Conservation (phyloP, 139 green algal species). For the Coccomyxa sp. region DNA sequence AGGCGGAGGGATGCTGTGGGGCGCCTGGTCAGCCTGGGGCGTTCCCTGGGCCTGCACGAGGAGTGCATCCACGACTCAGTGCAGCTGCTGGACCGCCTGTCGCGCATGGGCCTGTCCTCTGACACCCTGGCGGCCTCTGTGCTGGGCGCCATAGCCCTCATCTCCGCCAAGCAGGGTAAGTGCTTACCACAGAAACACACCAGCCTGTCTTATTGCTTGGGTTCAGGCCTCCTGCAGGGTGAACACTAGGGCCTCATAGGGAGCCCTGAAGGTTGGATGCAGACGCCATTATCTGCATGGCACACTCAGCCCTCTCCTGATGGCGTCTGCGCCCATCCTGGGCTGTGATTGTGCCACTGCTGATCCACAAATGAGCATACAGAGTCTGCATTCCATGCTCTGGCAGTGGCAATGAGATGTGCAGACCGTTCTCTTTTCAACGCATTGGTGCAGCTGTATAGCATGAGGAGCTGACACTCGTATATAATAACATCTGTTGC, state of each 20-base stretch:
- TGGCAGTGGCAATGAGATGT: too few relatives aligned
- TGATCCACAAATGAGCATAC: too few relatives aligned
- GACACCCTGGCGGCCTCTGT: constrained; percentile 14
- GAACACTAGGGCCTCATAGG: too few relatives aligned
- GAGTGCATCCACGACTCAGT: constrained; percentile 56
- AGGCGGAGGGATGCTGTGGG: constrained; percentile 17
- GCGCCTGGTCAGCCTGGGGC: constrained; percentile 8
- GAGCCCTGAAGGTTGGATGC: too few relatives aligned
- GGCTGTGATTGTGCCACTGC: too few relatives aligned
- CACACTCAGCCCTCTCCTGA: too few relatives aligned
- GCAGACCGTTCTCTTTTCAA: neutral
- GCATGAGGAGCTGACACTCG: neutral
- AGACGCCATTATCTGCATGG: too few relatives aligned
- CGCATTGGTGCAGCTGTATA: neutral
- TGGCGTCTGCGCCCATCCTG: too few relatives aligned
- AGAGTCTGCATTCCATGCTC: too few relatives aligned
- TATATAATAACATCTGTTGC: neutral
- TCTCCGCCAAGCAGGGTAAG: constrained; percentile 27
- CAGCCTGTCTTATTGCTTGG: too few relatives aligned
- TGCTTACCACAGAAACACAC: too few relatives aligned
- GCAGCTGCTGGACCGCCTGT: constrained; percentile 60
- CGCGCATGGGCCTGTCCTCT: constrained; percentile 25
- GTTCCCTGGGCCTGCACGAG: constrained; percentile 29
- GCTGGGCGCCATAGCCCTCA: constrained; percentile 24
- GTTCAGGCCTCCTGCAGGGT: too few relatives aligned